phyloP scores from a whole-genome alignment of 345 rosid species.

The Acer yangbiense region DNA sequence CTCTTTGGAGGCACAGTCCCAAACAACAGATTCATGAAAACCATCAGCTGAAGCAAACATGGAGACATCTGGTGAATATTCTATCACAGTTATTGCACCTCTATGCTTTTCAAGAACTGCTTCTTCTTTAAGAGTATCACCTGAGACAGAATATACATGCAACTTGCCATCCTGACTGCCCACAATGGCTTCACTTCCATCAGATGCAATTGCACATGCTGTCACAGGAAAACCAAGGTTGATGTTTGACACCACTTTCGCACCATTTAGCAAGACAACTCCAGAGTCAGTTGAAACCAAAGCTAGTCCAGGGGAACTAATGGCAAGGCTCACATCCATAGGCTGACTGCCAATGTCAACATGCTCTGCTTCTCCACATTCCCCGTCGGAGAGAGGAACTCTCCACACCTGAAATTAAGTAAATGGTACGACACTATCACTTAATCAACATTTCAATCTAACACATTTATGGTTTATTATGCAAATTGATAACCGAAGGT shows the following conservation, averaged over 20 bases:
- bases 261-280: conserved; percentile 56
- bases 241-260: conserved; percentile 45
- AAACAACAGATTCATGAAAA: conserved; percentile 70
- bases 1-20: conserved; percentile 68
- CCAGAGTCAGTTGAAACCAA: conserved; percentile 60
- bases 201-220: conserved; percentile 64
- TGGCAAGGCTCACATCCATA: conserved; percentile 58
- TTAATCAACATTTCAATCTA: not conserved
- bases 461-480: not conserved
- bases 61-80: conserved; percentile 65
- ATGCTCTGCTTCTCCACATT: conserved; percentile 49
- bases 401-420: conserved; percentile 53
- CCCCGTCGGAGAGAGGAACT: conserved; percentile 40
- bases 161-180: conserved; percentile 78
- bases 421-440: not conserved
- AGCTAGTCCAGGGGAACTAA: conserved; percentile 39
- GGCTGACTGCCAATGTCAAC: conserved; percentile 64
- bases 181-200: conserved; percentile 67
- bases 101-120: conserved; percentile 69
- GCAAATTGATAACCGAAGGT: not conserved
- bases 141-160: conserved; percentile 61
- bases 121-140: conserved; percentile 56
- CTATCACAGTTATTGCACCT: conserved; percentile 64
- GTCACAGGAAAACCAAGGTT: conserved; percentile 58
- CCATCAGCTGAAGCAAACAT: conserved; percentile 79